Conservation (phyloP, 352 stramenopile species). For the Phytophthora lateralis region DNA sequence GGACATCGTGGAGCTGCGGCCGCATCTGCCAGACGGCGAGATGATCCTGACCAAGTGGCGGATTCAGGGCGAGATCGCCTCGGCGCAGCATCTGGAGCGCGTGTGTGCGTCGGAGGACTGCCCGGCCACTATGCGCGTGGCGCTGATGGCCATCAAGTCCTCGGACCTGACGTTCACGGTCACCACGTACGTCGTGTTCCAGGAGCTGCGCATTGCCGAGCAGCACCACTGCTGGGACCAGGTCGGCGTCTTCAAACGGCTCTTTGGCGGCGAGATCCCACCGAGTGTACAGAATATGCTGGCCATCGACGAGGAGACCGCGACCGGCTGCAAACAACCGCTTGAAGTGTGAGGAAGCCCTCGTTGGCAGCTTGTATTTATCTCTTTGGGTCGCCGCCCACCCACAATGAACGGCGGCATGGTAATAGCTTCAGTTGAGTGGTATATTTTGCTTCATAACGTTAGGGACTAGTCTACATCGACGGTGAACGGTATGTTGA, state of each 20-base stretch:
- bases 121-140: slow-evolving; percentile 65
- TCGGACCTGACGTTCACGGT: slow-evolving; percentile 85
- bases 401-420: too few relatives aligned
- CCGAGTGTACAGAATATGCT: slow-evolving; percentile 60
- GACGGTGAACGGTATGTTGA: background rate
- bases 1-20: slow-evolving; percentile 80
- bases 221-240: slow-evolving; percentile 88
- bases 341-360: slow-evolving; percentile 34
- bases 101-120: slow-evolving; percentile 77
- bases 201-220: slow-evolving; percentile 69
- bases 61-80: slow-evolving; percentile 79
- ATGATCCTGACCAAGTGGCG: slow-evolving; percentile 89
- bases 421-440: slow-evolving; percentile 9
- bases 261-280: slow-evolving; percentile 80
- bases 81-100: slow-evolving; percentile 57
- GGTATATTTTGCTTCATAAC: slow-evolving; percentile 13
- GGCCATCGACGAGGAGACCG: slow-evolving; percentile 51
- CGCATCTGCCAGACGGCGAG: slow-evolving; percentile 74
- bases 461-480: slow-evolving; percentile 12
- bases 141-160: slow-evolving; percentile 78
- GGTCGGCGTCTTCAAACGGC: slow-evolving; percentile 79
- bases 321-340: slow-evolving; percentile 31
- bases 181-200: slow-evolving; percentile 85
- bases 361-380: slow-evolving; percentile 28
- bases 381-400: slow-evolving; percentile 1